A percentile compares a stretch with the other conserved stretches of the same genome.
phyloP scores from a whole-genome alignment of 169 alveolate genomes.

The Plasmodium cynomolgi region DNA sequence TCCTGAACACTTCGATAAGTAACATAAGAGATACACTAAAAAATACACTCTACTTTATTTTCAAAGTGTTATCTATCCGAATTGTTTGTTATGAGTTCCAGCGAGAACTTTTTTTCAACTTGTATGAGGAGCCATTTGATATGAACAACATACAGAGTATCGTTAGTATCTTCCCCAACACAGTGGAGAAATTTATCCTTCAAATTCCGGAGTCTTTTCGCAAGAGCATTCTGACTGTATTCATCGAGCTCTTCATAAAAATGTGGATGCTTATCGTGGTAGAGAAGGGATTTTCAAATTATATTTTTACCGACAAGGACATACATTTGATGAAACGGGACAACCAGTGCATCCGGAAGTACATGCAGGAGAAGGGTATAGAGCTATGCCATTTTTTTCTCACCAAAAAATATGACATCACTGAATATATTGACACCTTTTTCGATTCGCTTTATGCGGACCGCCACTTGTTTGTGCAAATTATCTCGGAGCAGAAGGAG shows the following conservation, averaged over 20 bases:
- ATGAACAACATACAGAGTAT: background rate
- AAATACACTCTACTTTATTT: conserved; percentile 43
- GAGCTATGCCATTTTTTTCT: conserved; percentile 23
- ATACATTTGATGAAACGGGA: conserved; percentile 50
- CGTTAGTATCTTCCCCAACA: conserved; percentile 38
- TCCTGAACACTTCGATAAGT: conserved; percentile 48
- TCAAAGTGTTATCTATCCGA: conserved; percentile 63
- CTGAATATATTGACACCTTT: conserved; percentile 55
- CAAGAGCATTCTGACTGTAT: conserved; percentile 48
- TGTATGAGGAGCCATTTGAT: conserved; percentile 39
- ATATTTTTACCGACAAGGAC: conserved; percentile 11
- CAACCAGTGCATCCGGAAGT: conserved; percentile 15
- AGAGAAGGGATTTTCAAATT: conserved; percentile 62
- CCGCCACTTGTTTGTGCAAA: conserved; percentile 25
- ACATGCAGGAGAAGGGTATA: conserved; percentile 28
- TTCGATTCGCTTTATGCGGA: conserved; percentile 33
- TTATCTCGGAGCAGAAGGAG: conserved; percentile 8
- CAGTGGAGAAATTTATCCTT: conserved; percentile 41
- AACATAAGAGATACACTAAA: conserved; percentile 64
- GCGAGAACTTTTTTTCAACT: conserved; percentile 53
- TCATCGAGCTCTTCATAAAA: conserved; percentile 60
- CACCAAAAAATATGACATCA: conserved; percentile 40
- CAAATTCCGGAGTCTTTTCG: conserved; percentile 40
- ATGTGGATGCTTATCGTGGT: conserved; percentile 58
- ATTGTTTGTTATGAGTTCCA: conserved; percentile 71